These are phyloP conservation scores for Saturnispora mendoncae DNA, from an alignment of 805 yeast genomes.

Conservation along the genomic window DNA sequence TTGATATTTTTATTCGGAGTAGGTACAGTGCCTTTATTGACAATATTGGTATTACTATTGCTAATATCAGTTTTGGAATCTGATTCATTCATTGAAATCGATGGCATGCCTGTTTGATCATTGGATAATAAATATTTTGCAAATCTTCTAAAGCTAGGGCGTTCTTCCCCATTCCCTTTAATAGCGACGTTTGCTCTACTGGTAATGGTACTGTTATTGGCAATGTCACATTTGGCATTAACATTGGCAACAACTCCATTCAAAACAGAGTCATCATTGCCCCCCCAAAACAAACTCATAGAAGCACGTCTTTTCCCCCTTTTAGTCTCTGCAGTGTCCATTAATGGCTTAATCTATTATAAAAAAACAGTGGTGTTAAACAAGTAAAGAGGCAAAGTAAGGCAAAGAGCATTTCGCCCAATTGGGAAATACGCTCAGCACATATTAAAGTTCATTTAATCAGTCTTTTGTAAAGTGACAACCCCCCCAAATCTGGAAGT, in stretches of 20 bases:
- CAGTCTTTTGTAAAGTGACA: slow-evolving; percentile 15
- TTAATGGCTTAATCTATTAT: slow-evolving; percentile 1
- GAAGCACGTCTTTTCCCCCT: slow-evolving; percentile 2
- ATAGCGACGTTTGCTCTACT: background rate
- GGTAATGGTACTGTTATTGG: background rate
- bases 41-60: background rate
- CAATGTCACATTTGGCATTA: background rate
- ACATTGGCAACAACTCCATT: background rate
- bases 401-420: background rate
- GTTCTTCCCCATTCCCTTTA: slow-evolving; percentile 14
- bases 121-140: slow-evolving; percentile 21
- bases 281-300: slow-evolving; percentile 11
- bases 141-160: slow-evolving; percentile 20
- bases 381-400: background rate
- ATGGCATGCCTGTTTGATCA: slow-evolving; percentile 5
- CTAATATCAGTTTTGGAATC: background rate
- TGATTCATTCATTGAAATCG: background rate
- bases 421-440: background rate
- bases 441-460: too few species aligned
- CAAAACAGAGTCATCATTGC: background rate
- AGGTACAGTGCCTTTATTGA: background rate
- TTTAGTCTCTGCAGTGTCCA: slow-evolving; percentile 3
- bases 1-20: background rate
- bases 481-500: slow-evolving; percentile 33
- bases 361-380: background rate